Percentiles rank a stretch among this genome's conserved stretches.
phyloP scores from a whole-genome alignment of 2,329 filamentous ascomycete genomes.

The Chaetomiaceae sp. region DNA sequence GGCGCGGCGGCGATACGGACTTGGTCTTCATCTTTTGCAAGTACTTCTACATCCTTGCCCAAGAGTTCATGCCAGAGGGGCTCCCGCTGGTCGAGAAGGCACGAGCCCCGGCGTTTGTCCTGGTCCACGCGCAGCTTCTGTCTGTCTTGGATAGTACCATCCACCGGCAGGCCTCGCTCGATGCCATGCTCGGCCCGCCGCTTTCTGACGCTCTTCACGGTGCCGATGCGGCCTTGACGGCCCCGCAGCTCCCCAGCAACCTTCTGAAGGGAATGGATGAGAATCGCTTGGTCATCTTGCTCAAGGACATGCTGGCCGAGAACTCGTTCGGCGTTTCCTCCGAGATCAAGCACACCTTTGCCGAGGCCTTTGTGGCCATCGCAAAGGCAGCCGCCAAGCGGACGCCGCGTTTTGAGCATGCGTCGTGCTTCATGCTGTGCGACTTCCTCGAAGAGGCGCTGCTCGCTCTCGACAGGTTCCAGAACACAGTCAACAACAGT shows the following conservation, averaged over 20 bases:
- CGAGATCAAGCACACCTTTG: slow-evolving; percentile 62
- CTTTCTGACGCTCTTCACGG: slow-evolving; percentile 43
- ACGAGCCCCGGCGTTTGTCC: slow-evolving; percentile 69
- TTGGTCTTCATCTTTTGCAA: slow-evolving; percentile 90
- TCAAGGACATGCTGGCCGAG: slow-evolving; percentile 70
- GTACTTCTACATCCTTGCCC: slow-evolving; percentile 73
- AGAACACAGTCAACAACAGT: slow-evolving; percentile 31
- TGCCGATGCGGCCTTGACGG: slow-evolving; percentile 61
- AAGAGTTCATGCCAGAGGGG: slow-evolving; percentile 62
- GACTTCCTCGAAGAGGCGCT: slow-evolving; percentile 84
- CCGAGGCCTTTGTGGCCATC: slow-evolving; percentile 66
- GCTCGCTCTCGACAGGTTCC: slow-evolving; percentile 52
- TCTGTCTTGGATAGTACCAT: slow-evolving; percentile 77
- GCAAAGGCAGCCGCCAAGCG: slow-evolving; percentile 69
- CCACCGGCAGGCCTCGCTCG: slow-evolving; percentile 62
- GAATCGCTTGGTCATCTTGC: slow-evolving; percentile 74
- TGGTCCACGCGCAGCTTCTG: slow-evolving; percentile 78
- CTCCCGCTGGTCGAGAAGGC: slow-evolving; percentile 52
- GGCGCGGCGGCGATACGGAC: slow-evolving; percentile 83
- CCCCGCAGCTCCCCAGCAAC: slow-evolving; percentile 57
- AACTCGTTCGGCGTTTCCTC: slow-evolving; percentile 34
- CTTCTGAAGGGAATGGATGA: slow-evolving; percentile 79
- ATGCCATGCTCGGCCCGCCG: slow-evolving; percentile 40
- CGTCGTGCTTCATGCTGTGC: slow-evolving; percentile 82
- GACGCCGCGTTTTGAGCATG: slow-evolving; percentile 76